Evolutionary conservation across 768 basidiomycete species (phyloP).

Genomic region (Mycena olivaceomarginata): DNA sequence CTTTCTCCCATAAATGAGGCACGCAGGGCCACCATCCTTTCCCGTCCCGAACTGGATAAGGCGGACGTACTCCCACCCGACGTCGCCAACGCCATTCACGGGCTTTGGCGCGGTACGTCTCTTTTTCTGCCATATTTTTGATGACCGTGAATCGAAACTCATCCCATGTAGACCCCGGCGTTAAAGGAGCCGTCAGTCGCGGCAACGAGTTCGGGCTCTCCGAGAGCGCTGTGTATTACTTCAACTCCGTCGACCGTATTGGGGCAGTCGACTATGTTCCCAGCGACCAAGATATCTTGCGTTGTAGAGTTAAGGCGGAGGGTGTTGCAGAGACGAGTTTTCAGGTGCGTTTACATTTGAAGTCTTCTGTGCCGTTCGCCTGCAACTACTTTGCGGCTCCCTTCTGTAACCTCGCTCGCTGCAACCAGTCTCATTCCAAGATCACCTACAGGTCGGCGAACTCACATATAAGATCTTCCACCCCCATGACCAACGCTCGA

Average conservation of each 20-base stretch:
- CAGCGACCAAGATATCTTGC: conserved; percentile 95
- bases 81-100: conserved; percentile 85
- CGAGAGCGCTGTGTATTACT: conserved; percentile 97
- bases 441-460: conserved; percentile 79
- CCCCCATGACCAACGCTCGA: conserved; percentile 91
- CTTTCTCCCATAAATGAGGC: conserved; percentile 83
- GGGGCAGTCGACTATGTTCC: conserved; percentile 85
- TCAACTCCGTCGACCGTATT: conserved; percentile 93
- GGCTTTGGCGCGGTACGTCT: conserved; percentile 77
- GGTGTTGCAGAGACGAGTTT: conserved; percentile 99
- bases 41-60: conserved; percentile 85
- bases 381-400: conserved; percentile 12
- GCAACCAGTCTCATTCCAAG: background rate
- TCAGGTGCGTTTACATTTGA: conserved; percentile 58
- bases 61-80: conserved; percentile 84
- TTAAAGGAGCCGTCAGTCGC: conserved; percentile 88
- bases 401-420: background rate
- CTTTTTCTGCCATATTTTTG: background rate
- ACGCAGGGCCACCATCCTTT: conserved; percentile 78
- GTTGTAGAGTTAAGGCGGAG: conserved; percentile 96
- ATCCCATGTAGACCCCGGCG: conserved; percentile 71
- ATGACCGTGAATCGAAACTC: background rate
- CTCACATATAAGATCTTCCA: conserved; percentile 95
- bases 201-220: conserved; percentile 97
- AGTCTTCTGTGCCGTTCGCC: conserved; percentile 8